These are phyloP conservation scores for Russula emetica DNA, from an alignment of 768 basidiomycete species.

Conservation along the genomic window DNA sequence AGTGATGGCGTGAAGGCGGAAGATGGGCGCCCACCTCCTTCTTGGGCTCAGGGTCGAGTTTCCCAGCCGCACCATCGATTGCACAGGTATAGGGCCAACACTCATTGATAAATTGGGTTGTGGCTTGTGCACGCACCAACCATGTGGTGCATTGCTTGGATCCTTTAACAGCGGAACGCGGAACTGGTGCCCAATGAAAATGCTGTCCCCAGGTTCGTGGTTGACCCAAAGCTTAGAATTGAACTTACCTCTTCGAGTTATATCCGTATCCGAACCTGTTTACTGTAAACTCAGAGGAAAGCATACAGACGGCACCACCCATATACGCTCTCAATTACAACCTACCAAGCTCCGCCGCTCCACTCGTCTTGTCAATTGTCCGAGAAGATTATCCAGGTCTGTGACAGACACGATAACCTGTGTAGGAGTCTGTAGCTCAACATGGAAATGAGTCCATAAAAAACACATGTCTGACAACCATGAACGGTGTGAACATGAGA, in stretches of 20 bases:
- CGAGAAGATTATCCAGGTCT: constrained; percentile 1
- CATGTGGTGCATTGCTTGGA: background rate
- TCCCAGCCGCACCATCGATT: constrained; percentile 9
- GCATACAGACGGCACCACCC: constrained; percentile 28
- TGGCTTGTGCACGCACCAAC: background rate
- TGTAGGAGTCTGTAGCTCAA: background rate
- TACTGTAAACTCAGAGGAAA: background rate
- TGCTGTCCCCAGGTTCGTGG: background rate
- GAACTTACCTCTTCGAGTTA: background rate
- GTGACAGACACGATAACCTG: background rate
- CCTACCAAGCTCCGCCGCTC: constrained; percentile 13
- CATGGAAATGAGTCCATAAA: background rate
- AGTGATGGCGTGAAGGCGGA: constrained; percentile 17
- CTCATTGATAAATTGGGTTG: background rate
- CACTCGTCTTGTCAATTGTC: constrained; percentile 4
- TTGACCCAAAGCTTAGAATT: background rate
- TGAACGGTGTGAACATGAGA: background rate
- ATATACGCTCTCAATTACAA: constrained; percentile 11
- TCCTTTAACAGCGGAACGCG: background rate
- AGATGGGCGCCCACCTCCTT: background rate
- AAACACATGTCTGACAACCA: constrained; percentile 3
- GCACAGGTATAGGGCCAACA: background rate
- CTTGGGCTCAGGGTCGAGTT: constrained; percentile 15
- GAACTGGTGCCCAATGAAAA: background rate
- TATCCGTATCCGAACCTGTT: background rate